These are phyloP conservation scores for Lathyrus sativus DNA, from an alignment of 306 rosid genomes.

Conservation along the genomic window DNA sequence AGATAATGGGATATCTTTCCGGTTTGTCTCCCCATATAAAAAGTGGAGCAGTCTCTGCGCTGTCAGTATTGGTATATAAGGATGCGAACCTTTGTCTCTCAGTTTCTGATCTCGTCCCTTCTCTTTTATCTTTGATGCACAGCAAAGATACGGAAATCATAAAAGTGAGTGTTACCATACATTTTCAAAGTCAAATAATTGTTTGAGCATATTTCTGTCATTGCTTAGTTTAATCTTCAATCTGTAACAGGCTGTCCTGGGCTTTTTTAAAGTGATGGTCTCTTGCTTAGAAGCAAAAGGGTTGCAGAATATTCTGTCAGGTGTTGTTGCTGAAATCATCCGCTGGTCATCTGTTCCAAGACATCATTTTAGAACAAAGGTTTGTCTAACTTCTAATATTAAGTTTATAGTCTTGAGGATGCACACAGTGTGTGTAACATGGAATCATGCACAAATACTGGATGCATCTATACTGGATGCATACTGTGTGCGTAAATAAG, in stretches of 20 bases:
- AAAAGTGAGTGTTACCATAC: slow-evolving; percentile 59
- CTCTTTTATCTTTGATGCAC: slow-evolving; percentile 77
- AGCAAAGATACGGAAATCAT: slow-evolving; percentile 75
- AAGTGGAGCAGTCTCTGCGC: slow-evolving; percentile 93
- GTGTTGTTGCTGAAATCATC: slow-evolving; percentile 58
- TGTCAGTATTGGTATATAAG: slow-evolving; percentile 76
- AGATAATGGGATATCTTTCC: slow-evolving; percentile 92
- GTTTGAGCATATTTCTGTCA: slow-evolving; percentile 31
- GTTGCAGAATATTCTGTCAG: slow-evolving; percentile 66
- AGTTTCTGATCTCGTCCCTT: slow-evolving; percentile 69
- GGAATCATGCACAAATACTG: slow-evolving; percentile 4
- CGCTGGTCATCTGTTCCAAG: slow-evolving; percentile 87
- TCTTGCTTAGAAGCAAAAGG: slow-evolving; percentile 64
- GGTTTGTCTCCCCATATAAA: slow-evolving; percentile 87
- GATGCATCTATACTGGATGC: slow-evolving; percentile 12
- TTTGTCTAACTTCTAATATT: slow-evolving; percentile 39
- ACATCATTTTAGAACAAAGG: slow-evolving; percentile 89
- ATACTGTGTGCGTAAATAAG: slow-evolving; percentile 18
- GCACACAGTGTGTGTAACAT: slow-evolving; percentile 11
- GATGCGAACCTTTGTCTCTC: slow-evolving; percentile 65
- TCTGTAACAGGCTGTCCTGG: slow-evolving; percentile 86
- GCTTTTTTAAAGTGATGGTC: slow-evolving; percentile 87
- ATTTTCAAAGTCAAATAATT: slow-evolving; percentile 22
- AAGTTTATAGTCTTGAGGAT: background rate
- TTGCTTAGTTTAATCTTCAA: slow-evolving; percentile 37